Percentiles rank a stretch among this genome's conserved stretches.
Evolutionary conservation across 78 protist genomes (phyloP).

Genomic region (Dictyostelium firmibasis): DNA sequence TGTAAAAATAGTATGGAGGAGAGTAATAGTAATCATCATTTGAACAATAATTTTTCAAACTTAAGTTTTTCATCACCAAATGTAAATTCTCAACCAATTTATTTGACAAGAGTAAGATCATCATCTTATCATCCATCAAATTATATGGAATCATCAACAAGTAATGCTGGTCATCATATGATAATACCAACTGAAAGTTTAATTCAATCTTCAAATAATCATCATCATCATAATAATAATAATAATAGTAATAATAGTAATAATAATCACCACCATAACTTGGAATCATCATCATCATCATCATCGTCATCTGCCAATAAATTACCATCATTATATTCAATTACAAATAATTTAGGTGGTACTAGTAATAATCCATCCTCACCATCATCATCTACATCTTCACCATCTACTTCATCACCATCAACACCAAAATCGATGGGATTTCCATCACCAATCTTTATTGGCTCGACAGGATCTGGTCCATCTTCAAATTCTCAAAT

Average conservation of each 20-base stretch:
- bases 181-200: slow-evolving; percentile 11
- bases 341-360: slow-evolving; percentile 25
- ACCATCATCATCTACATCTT: background rate
- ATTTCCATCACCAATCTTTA: background rate
- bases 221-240: background rate
- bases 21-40: background rate
- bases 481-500: background rate
- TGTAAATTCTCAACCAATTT: slow-evolving; percentile 60
- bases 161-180: background rate
- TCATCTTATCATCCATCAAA: slow-evolving; percentile 57
- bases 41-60: background rate
- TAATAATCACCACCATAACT: background rate
- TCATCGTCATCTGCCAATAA: background rate
- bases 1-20: background rate
- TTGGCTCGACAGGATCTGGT: background rate
- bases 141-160: background rate
- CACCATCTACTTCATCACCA: background rate
- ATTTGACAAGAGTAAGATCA: slow-evolving; percentile 68
- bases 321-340: slow-evolving; percentile 42
- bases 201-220: background rate
- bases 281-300: background rate
- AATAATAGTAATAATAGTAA: background rate
- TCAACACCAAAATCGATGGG: background rate
- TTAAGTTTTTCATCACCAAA: slow-evolving; percentile 64
- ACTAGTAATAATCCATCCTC: background rate